Base-by-base conservation (phyloP, 768 basidiomycete species). In the Terana coerulea region DNA sequence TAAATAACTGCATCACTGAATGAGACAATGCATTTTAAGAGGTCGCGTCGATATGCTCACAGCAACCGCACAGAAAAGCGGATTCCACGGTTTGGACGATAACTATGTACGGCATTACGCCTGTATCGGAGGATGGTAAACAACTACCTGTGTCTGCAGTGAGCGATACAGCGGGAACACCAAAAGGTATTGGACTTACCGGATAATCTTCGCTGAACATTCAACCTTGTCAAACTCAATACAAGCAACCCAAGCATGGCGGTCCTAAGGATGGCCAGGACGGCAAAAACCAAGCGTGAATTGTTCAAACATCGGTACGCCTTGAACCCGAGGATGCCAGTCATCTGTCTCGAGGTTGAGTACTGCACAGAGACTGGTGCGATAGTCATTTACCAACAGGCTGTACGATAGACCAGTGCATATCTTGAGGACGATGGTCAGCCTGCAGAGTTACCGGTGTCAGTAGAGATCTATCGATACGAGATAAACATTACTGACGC, bases 231-330 rank as follows among this genome's bases (percentile, higher is more conserved):
- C 25, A 77, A 51, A 49, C 81, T 77, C 22, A 79, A 48, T 19
- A 70, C 59, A 12, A 78, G 70, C 4, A 80, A 57, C 5, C 64
- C 66, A 2, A 72, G 60, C 12, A 76, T 75, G 21, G 72, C 70
- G 21, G 66, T 58, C 51, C 76, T 75, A 19, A 83, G 70, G 14
- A 74, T 41, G 3, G 60, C 59, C 35, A 84, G 60, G 15, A 72
- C 59, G 19, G 70, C 55, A 12, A 79, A 68, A 47, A 87, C 74
- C 48, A 80, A 55, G n/a, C 72, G 72, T n/a, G 80, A 76, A 52
- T 78, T 76, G 62, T 81, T 75, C 55, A 85, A 66, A 58, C 83
- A 86, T 59, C 76, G 77, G 58, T 85, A 86, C 7, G 79, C 82
- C 61, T 87, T 87, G 58, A 79, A 69, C 12, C 84, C 84, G 29